A percentile compares a stretch with the other conserved stretches of the same genome.
phyloP scores from a whole-genome alignment of 2,329 filamentous ascomycete species.

The Ampelomyces quisqualis region DNA sequence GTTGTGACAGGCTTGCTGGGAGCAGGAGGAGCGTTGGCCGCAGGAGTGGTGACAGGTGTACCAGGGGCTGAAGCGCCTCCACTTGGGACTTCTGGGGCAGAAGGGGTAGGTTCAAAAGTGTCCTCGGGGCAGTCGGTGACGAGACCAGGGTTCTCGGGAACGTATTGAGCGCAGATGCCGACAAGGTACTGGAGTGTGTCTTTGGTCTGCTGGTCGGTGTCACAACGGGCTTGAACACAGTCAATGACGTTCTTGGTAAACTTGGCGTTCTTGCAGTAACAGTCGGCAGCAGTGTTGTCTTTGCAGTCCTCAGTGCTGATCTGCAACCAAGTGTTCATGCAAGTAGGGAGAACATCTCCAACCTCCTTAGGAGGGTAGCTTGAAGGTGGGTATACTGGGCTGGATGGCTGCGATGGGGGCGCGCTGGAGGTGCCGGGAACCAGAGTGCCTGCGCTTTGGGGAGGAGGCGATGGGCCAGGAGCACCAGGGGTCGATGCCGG shows the following conservation, averaged over 20 bases:
- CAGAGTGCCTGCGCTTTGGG: conserved; percentile 3
- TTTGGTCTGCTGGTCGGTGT: conserved; percentile 62
- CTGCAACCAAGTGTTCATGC: conserved; percentile 84
- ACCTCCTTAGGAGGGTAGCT: conserved; percentile 52
- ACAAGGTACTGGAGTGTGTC: conserved; percentile 80
- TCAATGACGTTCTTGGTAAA: conserved; percentile 79
- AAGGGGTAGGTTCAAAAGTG: conserved; percentile 42
- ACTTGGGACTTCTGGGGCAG: conserved; percentile 18
- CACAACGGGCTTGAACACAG: conserved; percentile 77
- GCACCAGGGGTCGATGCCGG: conserved; percentile 8
- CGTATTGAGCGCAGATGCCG: conserved; percentile 80
- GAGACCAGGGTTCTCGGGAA: conserved; percentile 78
- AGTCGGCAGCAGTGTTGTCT: conserved; percentile 77
- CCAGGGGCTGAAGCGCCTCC: conserved; percentile 1
- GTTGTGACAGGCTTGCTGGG: conserved; percentile 37
- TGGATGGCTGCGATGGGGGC: conserved; percentile 18
- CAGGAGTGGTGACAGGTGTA: conserved; percentile 15
- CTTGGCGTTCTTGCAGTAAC: conserved; percentile 79
- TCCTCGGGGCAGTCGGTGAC: conserved; percentile 70
- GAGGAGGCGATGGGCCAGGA: not conserved
- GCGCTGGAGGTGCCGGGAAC: conserved; percentile 13
- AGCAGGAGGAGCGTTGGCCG: conserved; percentile 13
- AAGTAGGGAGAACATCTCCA: conserved; percentile 71
- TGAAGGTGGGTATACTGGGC: conserved; percentile 25
- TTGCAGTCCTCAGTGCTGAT: conserved; percentile 67